A percentile compares a stretch with the other conserved stretches of the same genome.
These are phyloP conservation scores for Centrapalus pauciflorus DNA, from an alignment of 129 eudicot genomes.

Conservation along the genomic window DNA sequence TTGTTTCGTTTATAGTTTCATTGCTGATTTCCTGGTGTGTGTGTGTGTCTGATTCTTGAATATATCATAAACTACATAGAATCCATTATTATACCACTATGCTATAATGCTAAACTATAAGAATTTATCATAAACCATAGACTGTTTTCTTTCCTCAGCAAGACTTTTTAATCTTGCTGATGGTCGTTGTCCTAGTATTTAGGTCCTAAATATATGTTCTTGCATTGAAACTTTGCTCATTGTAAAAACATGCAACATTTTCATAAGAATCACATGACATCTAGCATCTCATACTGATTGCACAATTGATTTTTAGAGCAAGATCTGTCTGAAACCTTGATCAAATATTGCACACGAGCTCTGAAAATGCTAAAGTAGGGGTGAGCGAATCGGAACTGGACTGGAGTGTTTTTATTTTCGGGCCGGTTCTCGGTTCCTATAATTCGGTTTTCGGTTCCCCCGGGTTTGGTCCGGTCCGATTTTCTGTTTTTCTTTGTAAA, in stretches of 20 bases:
- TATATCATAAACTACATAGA: neutral
- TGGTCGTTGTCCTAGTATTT: neutral
- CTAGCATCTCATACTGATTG: neutral
- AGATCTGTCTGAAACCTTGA: neutral
- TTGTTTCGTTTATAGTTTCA: neutral
- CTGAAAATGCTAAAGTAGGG: too few species aligned
- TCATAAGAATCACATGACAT: neutral
- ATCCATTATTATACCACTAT: neutral
- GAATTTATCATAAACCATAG: neutral
- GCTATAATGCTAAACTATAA: neutral
- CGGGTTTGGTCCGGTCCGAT: too few species aligned
- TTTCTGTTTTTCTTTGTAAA: too few species aligned
- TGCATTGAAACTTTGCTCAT: neutral
- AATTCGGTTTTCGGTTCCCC: too few species aligned
- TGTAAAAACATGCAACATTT: neutral
- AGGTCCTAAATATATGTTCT: neutral
- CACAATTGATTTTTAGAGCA: neutral
- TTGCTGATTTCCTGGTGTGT: too few species aligned
- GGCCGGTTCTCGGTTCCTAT: too few species aligned
- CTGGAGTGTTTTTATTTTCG: too few species aligned
- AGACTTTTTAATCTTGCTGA: neutral
- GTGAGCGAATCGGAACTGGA: too few species aligned
- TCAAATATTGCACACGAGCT: neutral
- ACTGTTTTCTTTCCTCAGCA: neutral
- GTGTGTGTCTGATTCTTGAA: neutral